Base-by-base conservation (phyloP, 2,329 filamentous ascomycete species). In the Paecilomyces formosus region DNA sequence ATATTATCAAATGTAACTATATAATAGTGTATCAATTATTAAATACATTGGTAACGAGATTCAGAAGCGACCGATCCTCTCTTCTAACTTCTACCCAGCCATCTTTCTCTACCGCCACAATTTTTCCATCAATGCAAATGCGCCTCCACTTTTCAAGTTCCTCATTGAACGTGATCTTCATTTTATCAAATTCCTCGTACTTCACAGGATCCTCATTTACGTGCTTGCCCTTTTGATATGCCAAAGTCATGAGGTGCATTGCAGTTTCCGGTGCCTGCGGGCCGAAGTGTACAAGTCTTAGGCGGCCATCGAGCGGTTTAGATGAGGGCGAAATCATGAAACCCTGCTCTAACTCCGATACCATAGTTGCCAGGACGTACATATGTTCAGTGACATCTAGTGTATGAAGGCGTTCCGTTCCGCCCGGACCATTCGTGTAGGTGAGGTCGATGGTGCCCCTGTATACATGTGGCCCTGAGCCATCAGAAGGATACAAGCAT, bases 61-160 rank as follows among this genome's bases (percentile, higher is more conserved):
- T 61, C n/a, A 73, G 54, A 51, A 68, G 55, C 50, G 54, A 57
- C 26, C 57, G 62, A 28, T 63, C 12, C 45, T 68, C 70, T 60
- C 66, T 71, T 18, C 52, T 57, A 35, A 96, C 81, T 60, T 85
- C 82, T 72, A 96, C 83, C 80, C 84, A 87, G 0, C 92, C 92
- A 1, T 82, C 85, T 55, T 79, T 72, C 21, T 88, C 87, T 0
- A 96, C 76, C 59, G 84, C 82, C 2, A 97, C 84, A 66, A 96
- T 95, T 56, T 88, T 91, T 2, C 93, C 93, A 72, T 97, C 93
- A n/a, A 97, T 80, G 71, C 93, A 97, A 13, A 96, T 83, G 68
- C 92, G 85, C 61, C 93, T 81, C 92, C 92, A 97, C 56, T 85
- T 79, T 57, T 73, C 70, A 24, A 70, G 60, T 0, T 83, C 78